A percentile compares a stretch with the other conserved stretches of the same genome.
Conservation (phyloP, 2,329 filamentous ascomycete genomes). For the Pseudocercospora crystallina region DNA sequence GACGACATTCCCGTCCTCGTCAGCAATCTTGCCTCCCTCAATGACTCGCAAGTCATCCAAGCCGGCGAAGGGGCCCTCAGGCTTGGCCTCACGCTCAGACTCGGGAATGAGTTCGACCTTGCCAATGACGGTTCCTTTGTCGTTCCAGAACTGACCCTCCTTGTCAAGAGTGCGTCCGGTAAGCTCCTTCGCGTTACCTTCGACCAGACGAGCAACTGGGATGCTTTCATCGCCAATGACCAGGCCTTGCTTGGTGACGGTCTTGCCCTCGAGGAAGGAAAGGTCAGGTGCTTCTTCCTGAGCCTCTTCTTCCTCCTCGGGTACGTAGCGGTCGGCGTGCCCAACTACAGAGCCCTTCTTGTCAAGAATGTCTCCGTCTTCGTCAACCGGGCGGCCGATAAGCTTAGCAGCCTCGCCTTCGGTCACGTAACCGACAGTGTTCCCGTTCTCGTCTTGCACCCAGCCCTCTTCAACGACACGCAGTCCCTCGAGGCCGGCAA, state of each 20-base stretch:
- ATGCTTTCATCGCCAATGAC: conserved; percentile 52
- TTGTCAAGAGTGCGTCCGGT: conserved; percentile 70
- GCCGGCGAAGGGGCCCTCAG: conserved; percentile 52
- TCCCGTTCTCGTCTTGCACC: conserved; percentile 52
- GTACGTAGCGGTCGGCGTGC: conserved; percentile 56
- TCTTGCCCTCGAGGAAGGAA: conserved; percentile 48
- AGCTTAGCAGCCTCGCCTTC: conserved; percentile 55
- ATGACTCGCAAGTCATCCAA: conserved; percentile 51
- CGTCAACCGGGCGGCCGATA: conserved; percentile 50
- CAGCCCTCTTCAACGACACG: conserved; percentile 51
- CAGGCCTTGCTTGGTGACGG: conserved; percentile 52
- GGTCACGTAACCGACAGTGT: conserved; percentile 49
- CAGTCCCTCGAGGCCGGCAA: conserved; percentile 53
- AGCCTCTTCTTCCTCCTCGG: conserved; percentile 63
- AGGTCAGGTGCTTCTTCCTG: conserved; percentile 45
- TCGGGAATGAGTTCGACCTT: conserved; percentile 67
- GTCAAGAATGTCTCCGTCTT: conserved; percentile 55
- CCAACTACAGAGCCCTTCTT: conserved; percentile 55
- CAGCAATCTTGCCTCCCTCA: conserved; percentile 49
- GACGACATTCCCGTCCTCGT: conserved; percentile 52
- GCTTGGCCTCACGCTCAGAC: conserved; percentile 57
- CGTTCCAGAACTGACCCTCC: conserved; percentile 69
- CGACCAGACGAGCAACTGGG: conserved; percentile 63
- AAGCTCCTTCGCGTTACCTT: conserved; percentile 64
- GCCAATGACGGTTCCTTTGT: conserved; percentile 69